Conservation (phyloP, 345 rosid genomes). For the Cochlearia excelsa region DNA sequence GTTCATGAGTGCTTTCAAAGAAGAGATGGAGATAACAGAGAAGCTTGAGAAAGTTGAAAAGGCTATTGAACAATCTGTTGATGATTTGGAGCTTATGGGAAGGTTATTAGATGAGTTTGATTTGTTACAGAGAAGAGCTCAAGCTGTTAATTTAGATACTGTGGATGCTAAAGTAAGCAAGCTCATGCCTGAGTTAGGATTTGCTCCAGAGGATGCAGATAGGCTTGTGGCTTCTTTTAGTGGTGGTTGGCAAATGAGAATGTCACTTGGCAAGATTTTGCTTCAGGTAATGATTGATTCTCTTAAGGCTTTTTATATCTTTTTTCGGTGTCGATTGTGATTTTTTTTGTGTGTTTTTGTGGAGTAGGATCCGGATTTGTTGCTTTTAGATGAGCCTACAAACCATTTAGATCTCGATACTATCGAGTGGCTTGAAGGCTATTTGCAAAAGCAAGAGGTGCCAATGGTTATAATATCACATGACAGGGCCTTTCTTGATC, state of each 20-base stretch:
- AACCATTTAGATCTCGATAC: slow-evolving; percentile 97
- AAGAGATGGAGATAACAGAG: slow-evolving; percentile 77
- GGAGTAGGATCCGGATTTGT: slow-evolving; percentile 82
- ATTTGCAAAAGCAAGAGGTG: slow-evolving; percentile 81
- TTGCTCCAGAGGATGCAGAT: slow-evolving; percentile 72
- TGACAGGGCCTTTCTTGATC: slow-evolving; percentile 96
- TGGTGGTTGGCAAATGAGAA: slow-evolving; percentile 99
- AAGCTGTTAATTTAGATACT: slow-evolving; percentile 60
- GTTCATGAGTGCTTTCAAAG: slow-evolving; percentile 79
- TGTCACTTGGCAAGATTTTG: slow-evolving; percentile 94
- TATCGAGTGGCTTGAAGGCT: slow-evolving; percentile 96
- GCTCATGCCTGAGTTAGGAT: slow-evolving; percentile 92
- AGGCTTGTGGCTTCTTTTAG: slow-evolving; percentile 94
- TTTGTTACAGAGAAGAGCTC: slow-evolving; percentile 78
- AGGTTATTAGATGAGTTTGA: slow-evolving; percentile 93
- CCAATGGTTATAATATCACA: slow-evolving; percentile 97
- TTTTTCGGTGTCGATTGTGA: not conserved
- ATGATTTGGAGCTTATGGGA: slow-evolving; percentile 94
- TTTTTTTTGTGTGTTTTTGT: slow-evolving; percentile 8
- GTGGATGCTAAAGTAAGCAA: slow-evolving; percentile 85
- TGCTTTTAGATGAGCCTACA: slow-evolving; percentile 93
- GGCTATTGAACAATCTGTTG: slow-evolving; percentile 70
- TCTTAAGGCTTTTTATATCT: not conserved
- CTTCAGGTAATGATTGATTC: slow-evolving; percentile 57
- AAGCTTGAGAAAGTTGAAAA: slow-evolving; percentile 79